phyloP scores from a whole-genome alignment of 1,284 basidiomycete species.

The Thelephora terrestris region DNA sequence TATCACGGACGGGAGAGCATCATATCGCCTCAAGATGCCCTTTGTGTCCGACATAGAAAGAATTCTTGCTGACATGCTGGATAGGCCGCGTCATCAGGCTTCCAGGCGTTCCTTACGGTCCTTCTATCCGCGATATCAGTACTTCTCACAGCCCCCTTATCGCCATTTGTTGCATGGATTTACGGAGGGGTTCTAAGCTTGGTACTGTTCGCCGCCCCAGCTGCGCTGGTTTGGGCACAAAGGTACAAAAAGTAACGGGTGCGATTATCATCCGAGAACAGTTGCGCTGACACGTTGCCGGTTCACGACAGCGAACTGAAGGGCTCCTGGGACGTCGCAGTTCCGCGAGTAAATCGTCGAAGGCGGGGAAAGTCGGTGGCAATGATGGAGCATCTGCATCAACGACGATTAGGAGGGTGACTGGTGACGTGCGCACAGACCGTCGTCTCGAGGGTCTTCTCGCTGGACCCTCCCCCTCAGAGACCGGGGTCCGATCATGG shows the following conservation, averaged over 20 bases:
- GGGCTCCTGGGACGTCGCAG: constrained; percentile 52
- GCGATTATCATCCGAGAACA: neutral
- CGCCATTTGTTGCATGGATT: constrained; percentile 39
- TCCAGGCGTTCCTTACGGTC: constrained; percentile 44
- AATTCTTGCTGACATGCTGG: constrained; percentile 8
- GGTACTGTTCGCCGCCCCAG: constrained; percentile 63
- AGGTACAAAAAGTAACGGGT: constrained; percentile 69
- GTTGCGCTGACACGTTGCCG: neutral
- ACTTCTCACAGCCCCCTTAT: constrained; percentile 41
- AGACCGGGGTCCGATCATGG: too few species aligned
- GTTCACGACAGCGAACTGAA: constrained; percentile 33
- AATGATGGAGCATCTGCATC: too few species aligned
- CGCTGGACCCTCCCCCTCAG: too few species aligned
- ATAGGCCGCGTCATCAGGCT: constrained; percentile 33
- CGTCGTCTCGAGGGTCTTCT: too few species aligned
- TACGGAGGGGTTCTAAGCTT: constrained; percentile 40
- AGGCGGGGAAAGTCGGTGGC: neutral
- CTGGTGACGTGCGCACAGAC: too few species aligned
- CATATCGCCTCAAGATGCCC: constrained; percentile 5
- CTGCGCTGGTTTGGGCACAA: constrained; percentile 70
- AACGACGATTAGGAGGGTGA: too few species aligned
- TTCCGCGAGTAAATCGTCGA: constrained; percentile 47
- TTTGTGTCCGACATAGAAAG: neutral
- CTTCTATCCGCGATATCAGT: constrained; percentile 38
- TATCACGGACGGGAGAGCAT: neutral